Percentiles rank a stretch among this genome's conserved stretches.
Conservation (phyloP, 2,329 filamentous ascomycete species). For the Metarhizium guizhouense region DNA sequence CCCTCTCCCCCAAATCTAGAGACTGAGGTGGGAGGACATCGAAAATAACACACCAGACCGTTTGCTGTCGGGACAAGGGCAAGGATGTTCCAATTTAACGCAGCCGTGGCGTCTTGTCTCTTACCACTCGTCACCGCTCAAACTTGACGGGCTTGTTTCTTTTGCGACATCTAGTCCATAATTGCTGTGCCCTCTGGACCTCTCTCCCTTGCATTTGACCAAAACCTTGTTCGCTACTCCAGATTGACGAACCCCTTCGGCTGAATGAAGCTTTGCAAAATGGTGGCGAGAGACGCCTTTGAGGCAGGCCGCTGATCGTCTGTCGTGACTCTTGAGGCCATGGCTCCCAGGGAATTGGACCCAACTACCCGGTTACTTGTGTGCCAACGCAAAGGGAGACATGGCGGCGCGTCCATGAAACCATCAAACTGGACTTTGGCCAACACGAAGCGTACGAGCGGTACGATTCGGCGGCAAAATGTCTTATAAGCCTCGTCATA, state of each 20-base stretch:
- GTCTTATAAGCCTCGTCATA: not conserved
- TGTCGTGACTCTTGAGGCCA: not conserved
- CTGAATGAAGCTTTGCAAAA: not conserved
- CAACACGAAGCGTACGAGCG: not conserved
- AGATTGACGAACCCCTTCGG: not conserved
- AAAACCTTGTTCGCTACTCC: not conserved
- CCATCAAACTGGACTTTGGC: not conserved
- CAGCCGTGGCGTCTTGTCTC: conserved; percentile 1
- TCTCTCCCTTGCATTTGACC: conserved; percentile 6
- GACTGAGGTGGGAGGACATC: not conserved
- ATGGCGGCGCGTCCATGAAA: not conserved
- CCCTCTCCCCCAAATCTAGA: no score
- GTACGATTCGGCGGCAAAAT: not conserved
- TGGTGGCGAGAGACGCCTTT: not conserved
- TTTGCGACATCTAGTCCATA: not conserved
- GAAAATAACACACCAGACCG: not conserved
- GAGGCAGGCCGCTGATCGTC: not conserved
- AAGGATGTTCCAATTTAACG: conserved; percentile 1
- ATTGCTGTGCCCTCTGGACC: not conserved
- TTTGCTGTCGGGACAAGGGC: not conserved
- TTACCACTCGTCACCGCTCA: not conserved
- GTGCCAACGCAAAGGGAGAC: not conserved
- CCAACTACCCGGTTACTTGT: not conserved
- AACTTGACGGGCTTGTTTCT: not conserved
- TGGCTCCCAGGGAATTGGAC: not conserved